These are phyloP conservation scores for Lasiosphaeria miniovina DNA, from an alignment of 495 filamentous ascomycete species.

Conservation along the genomic window DNA sequence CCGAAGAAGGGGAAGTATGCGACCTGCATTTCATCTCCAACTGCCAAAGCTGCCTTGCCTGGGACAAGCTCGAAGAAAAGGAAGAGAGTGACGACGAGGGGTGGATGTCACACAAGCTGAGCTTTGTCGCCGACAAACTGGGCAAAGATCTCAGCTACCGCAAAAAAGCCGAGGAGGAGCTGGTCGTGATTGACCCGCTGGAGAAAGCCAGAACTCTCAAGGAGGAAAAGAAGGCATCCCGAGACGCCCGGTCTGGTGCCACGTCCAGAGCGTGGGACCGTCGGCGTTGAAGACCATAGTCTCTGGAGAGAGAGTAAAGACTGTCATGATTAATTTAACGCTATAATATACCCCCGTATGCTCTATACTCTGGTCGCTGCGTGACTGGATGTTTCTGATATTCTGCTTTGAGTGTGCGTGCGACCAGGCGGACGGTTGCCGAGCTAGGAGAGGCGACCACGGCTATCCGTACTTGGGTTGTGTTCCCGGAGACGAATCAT, in stretches of 20 bases:
- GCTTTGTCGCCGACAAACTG: constrained; percentile 81
- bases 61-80: constrained; percentile 59
- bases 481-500: no score
- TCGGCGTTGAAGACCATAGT: constrained; percentile 18
- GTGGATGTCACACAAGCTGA: constrained; percentile 70
- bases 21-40: constrained; percentile 91
- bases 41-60: constrained; percentile 84
- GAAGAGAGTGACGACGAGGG: constrained; percentile 63
- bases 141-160: constrained; percentile 93
- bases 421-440: no score
- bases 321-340: not conserved
- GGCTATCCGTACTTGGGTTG: no score
- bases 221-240: constrained; percentile 56
- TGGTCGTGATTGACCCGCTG: constrained; percentile 92
- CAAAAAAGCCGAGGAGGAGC: constrained; percentile 79
- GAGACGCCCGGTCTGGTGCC: constrained; percentile 46
- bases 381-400: no score
- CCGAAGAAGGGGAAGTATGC: constrained; percentile 54
- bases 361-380: no score
- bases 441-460: no score
- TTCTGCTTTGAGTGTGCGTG: no score
- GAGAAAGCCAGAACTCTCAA: constrained; percentile 75
- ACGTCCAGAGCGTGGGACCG: constrained; percentile 56
- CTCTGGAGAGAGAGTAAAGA: not conserved
- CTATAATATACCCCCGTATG: no score